These are phyloP conservation scores for Pseudonitzschia delicatissima DNA, from an alignment of 108 stramenopile species.

Conservation along the genomic window DNA sequence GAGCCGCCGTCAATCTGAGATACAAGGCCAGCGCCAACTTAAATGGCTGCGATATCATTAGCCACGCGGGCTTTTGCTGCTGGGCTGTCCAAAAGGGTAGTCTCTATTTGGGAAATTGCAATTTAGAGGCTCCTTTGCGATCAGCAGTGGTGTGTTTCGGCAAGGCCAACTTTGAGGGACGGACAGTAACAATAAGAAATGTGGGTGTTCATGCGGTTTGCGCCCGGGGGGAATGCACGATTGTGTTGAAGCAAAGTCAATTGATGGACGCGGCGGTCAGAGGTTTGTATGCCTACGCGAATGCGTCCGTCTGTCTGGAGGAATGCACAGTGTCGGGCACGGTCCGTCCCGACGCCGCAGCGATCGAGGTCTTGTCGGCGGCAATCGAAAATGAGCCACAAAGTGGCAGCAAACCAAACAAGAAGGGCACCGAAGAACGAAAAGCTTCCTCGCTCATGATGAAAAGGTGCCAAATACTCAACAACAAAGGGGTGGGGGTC, in stretches of 20 bases:
- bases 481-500: conserved; percentile 32
- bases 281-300: conserved; percentile 38
- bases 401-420: background rate
- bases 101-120: conserved; percentile 11
- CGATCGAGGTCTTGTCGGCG: conserved; percentile 28
- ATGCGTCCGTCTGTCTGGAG: conserved; percentile 17
- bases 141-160: conserved; percentile 40
- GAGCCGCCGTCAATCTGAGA: conserved; percentile 34
- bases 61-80: conserved; percentile 26
- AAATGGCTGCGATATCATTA: background rate
- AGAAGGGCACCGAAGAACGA: background rate
- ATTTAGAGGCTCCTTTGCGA: conserved; percentile 12
- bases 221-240: conserved; percentile 21
- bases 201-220: conserved; percentile 35
- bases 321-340: conserved; percentile 18
- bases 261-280: conserved; percentile 17
- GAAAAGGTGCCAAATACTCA: conserved; percentile 1
- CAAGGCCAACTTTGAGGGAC: background rate
- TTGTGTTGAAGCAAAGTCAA: background rate
- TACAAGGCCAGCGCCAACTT: conserved; percentile 11
- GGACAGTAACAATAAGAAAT: conserved; percentile 8
- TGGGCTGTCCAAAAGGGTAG: conserved; percentile 39
- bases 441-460: conserved; percentile 15
- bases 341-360: conserved; percentile 27
- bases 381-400: background rate